Evolutionary conservation across 257 asterid species (phyloP).

Genomic region (Phtheirospermum japonicum): DNA sequence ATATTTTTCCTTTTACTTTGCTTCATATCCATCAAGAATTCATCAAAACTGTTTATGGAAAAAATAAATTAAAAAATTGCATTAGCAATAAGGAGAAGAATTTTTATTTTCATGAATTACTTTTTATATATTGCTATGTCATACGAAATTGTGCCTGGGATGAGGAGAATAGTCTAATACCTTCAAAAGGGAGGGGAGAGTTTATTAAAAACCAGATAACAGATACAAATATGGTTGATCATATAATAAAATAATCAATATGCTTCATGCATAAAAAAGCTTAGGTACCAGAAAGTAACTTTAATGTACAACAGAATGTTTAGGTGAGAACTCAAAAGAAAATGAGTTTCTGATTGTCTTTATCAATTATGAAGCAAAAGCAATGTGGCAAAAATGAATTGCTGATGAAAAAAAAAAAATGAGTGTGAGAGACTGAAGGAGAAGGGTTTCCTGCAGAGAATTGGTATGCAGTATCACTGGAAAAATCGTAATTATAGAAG

Average conservation of each 20-base stretch:
- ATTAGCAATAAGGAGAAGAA: conserved; percentile 23
- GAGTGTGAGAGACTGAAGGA: conserved; percentile 71
- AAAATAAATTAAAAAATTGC: conserved; percentile 23
- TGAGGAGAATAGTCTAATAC: too few relatives aligned
- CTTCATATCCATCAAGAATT: conserved; percentile 96
- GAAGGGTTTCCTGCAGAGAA: conserved; percentile 87
- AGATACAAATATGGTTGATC: background rate
- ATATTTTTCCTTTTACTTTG: conserved; percentile 92
- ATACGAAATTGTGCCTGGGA: too few relatives aligned
- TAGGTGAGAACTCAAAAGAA: background rate
- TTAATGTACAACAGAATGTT: too few relatives aligned
- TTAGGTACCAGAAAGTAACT: too few relatives aligned
- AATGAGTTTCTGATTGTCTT: background rate
- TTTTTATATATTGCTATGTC: too few relatives aligned
- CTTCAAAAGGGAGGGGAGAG: conserved; percentile 6
- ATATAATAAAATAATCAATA: too few relatives aligned
- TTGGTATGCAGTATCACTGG: conserved; percentile 98
- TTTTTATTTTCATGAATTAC: conserved; percentile 13
- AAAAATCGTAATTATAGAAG: conserved; percentile 79
- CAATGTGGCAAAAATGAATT: conserved; percentile 9
- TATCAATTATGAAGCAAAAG: conserved; percentile 11
- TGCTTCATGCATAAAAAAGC: too few relatives aligned
- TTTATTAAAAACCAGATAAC: conserved; percentile 9
- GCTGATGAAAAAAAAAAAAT: conserved; percentile 17
- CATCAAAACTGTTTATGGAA: conserved; percentile 67